Conservation (phyloP, 495 filamentous ascomycete genomes). For the Barbatosphaeria neglecta region DNA sequence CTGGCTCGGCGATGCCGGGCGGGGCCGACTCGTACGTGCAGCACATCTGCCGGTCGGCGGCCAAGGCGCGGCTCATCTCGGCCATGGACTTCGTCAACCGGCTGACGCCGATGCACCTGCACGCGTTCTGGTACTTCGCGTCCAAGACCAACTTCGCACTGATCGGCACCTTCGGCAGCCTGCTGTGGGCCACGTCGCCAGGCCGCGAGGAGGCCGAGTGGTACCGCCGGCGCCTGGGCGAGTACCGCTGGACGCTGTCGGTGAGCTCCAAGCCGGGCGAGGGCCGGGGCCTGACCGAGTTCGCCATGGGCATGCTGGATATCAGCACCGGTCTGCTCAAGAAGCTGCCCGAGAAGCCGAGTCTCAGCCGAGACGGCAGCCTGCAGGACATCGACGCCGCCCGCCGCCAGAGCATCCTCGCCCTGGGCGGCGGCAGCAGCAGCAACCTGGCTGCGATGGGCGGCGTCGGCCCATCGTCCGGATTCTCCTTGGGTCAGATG, state of each 20-base stretch:
- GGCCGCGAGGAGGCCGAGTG: slow-evolving; percentile 90
- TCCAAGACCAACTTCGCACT: slow-evolving; percentile 72
- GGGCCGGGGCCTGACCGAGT: slow-evolving; percentile 51
- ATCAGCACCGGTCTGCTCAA: slow-evolving; percentile 45
- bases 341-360: slow-evolving; percentile 44
- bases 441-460: background rate
- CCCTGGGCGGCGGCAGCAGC: slow-evolving; percentile 10
- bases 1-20: too few relatives aligned
- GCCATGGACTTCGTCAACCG: slow-evolving; percentile 72
- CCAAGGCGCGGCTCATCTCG: slow-evolving; percentile 65
- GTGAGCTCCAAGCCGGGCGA: slow-evolving; percentile 73
- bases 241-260: slow-evolving; percentile 89
- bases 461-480: background rate
- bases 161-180: slow-evolving; percentile 67
- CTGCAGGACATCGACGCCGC: slow-evolving; percentile 28
- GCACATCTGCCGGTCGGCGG: slow-evolving; percentile 90
- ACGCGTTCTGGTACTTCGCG: slow-evolving; percentile 72
- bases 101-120: slow-evolving; percentile 57
- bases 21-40: slow-evolving; percentile 60
- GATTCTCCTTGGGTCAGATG: background rate
- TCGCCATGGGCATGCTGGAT: slow-evolving; percentile 65
- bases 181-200: slow-evolving; percentile 79
- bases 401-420: slow-evolving; percentile 25
- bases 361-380: slow-evolving; percentile 31
- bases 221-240: slow-evolving; percentile 71